Base-by-base conservation (phyloP, 1,139 yeast genomes). In the Geotrichum klebahnii region DNA sequence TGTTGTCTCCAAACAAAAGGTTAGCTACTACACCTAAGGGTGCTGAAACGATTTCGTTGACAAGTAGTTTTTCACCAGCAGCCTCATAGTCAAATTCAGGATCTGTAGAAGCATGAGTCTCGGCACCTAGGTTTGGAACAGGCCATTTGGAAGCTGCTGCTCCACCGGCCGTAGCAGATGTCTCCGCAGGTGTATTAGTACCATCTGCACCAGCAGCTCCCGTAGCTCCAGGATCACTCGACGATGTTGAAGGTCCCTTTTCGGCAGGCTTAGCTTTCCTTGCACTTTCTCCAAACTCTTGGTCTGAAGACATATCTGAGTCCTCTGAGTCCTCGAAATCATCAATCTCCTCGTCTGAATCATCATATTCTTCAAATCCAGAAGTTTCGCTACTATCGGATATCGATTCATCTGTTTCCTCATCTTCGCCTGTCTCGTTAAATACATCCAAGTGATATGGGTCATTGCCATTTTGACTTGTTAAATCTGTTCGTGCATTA, bases 21-120 rank as follows among this genome's bases (percentile, higher is more conserved):
- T 72, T 72, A 59, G 73, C 89, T 0, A 88, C 79, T 0, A 82
- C 86, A 1, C 97, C 97, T 22, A 89, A 61, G 0, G 98, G 97
- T 0, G 92, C 96, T 44, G 73, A 67, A 39, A 86, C 65, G 0
- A 71, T 69, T 34, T 82, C 88, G 32, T 83, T 84, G 8, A 75
- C 66, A 43, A 90, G 75, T 43, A 80, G 73, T 1, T 80, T 79
- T 54, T 90, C 96, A 19, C 66, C 69, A 36, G 74, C 76, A 2
- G 79, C 65, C 32, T 76, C 79, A 50, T 79, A 75, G 5, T 71
- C 71, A 62, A 80, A 81, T 0, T 71, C 75, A 24, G 72, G 63
- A 2, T 67, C 65, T 0, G 88, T 80, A 6, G 83, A 76, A 0
- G 72, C 66, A 61, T 83, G 90, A 1, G 74, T 69, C 5, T 67